Evolutionary conservation across 306 rosid species (phyloP), one percentile per base, ranked within the genome.

Genomic region (Malus asiatica): DNA sequence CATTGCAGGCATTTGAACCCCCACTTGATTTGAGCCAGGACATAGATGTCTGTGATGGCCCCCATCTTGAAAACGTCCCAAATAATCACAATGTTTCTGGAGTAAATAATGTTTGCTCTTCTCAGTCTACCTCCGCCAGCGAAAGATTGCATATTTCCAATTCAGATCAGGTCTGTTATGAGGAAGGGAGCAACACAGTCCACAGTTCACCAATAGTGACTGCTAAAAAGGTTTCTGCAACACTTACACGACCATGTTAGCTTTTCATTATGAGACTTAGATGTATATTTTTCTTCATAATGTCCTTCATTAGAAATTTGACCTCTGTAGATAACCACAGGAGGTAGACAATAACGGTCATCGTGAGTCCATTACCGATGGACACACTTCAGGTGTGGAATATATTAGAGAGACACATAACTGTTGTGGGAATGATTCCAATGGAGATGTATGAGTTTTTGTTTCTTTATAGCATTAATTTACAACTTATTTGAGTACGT

Each of bases 11-110:
- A 83, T 95, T 95, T 75, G 97, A 95, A 87, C 97, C 98, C 66
- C 98, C 97, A 12, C 75, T 95, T 83, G 98, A 90, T 89, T 88
- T 95, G 92, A 90, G 91, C 80, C 86, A 85, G 75, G 93, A 87
- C 65, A 29, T 68, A 45, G 92, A 92, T 79, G 71, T 71, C 76
- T 75, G 81, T 80, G 93, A 87, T 72, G 83, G 80, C 65, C 66
- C 70, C 48, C 87, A 71, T 80, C 72, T 32, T 78, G 87, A 80
- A 80, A 69, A 78, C 52, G 74, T 46, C 68, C 74, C 58, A 44
- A 72, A 83, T 61, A 76, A 80, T 52, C 80, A 80, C 73, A 63
- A 79, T 38, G 81, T 52, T 78, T 79, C 78, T 78, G 84, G 85
- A 75, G 89, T 51, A 61, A 66, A 65, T 76, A 80, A 80, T 80